Evolutionary conservation across 176 grass and related monocot genomes (phyloP), one percentile per base, ranked within the genome.

Genomic region (Chloris gayana): DNA sequence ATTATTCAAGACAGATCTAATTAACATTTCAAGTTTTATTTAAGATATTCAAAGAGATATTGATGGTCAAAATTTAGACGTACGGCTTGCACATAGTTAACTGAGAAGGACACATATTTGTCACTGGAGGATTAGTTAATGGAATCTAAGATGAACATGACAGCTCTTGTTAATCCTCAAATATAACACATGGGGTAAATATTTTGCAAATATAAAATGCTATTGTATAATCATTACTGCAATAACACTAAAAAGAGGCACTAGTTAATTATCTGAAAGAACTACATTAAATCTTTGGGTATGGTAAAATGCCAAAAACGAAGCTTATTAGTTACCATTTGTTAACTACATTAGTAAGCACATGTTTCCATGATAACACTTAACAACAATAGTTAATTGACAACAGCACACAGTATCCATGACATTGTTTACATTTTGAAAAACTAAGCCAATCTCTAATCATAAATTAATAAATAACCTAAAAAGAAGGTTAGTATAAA

Each of bases 241-340:
- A 86, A 39, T 54, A 34, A 56, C 7, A 56, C 4, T 42, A 62
- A 61, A 75, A 29, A 84, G 34, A 75, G 58, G 66, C n/a, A 57
- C 24, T 70, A 56, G n/a, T 29, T 44, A 75, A 12, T 81, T 21
- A 70, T 14, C 34, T 74, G 9, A 54, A 79, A 11, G 49, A 15
- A 79, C 22, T 30, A 64, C 17, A 22, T 5, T 64, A 35, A 54
- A 62, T 82, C 14, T 64, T 82, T 44, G 5, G 77, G 33, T 6
- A 2, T 70, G 35, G 19, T 56, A 32, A 75, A 75, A 74, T 74
- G 17, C 30, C 67, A 25, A 69, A 76, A 74, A 81, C 19, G 24
- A 70, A 72, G 39, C 4, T 31, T 63, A 82, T 69, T n/a, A 42
- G 53, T n/a, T 63, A 51, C 31, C 46, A 41, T 50, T 37, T 69